Conservation (phyloP, 2,329 filamentous ascomycete genomes). For the Peltaster fructicola region DNA sequence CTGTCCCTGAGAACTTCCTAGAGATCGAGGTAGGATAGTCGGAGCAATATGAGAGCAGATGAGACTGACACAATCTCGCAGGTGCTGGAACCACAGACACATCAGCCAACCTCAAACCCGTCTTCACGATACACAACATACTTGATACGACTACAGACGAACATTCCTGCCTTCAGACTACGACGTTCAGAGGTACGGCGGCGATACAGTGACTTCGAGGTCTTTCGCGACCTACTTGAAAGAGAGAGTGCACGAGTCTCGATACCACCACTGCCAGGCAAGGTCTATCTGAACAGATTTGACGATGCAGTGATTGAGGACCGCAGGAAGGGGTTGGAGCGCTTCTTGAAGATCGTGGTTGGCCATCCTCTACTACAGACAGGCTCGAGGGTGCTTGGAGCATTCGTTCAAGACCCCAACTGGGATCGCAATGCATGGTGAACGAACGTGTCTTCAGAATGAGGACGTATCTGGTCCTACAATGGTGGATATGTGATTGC, state of each 20-base stretch:
- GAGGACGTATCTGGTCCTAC: no score
- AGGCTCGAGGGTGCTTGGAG: constrained; percentile 86
- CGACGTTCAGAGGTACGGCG: constrained; percentile 68
- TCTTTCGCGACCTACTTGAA: constrained; percentile 96
- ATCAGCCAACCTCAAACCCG: constrained; percentile 53
- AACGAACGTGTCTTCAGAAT: no score
- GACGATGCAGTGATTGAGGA: constrained; percentile 66
- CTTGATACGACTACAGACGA: constrained; percentile 93
- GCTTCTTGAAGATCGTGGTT: constrained; percentile 27
- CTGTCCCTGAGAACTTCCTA: constrained; percentile 93
- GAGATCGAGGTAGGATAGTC: constrained; percentile 81
- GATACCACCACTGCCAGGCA: constrained; percentile 87
- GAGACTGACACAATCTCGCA: constrained; percentile 29
- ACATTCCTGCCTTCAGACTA: constrained; percentile 97
- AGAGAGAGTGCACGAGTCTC: constrained; percentile 85
- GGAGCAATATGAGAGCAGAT: background rate
- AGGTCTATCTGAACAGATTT: constrained; percentile 96
- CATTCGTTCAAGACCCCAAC: constrained; percentile 75
- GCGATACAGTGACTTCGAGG: constrained; percentile 95
- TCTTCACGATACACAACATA: constrained; percentile 77
- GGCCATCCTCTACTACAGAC: constrained; percentile 94
- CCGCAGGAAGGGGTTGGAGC: constrained; percentile 1
- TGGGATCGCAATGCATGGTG: constrained; percentile 86
- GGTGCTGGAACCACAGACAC: constrained; percentile 86
- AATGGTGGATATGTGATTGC: no score